A percentile compares a stretch with the other conserved stretches of the same genome.
phyloP scores from a whole-genome alignment of 2,329 filamentous ascomycete genomes.

The Sporothrix dimorphospora region DNA sequence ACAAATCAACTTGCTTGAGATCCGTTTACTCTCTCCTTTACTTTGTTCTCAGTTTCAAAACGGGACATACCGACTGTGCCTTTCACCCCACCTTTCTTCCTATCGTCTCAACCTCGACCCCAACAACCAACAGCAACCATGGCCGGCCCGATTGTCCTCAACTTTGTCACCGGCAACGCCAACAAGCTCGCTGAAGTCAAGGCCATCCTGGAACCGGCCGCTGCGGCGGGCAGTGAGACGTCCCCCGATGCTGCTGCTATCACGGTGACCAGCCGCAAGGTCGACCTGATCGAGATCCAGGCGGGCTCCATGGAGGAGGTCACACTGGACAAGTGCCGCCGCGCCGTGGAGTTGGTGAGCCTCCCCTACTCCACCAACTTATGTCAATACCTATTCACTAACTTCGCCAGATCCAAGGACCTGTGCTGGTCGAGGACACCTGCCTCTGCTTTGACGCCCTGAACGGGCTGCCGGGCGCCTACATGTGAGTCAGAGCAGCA shows the following conservation, averaged over 20 bases:
- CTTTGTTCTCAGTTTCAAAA: too few species aligned
- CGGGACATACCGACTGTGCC: too few species aligned
- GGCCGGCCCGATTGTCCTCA: conserved; percentile 57
- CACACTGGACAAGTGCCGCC: conserved; percentile 80
- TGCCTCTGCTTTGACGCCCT: conserved; percentile 91
- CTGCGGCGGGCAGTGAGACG: conserved; percentile 43
- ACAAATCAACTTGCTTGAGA: not conserved
- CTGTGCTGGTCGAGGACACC: conserved; percentile 94
- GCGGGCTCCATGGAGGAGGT: conserved; percentile 92
- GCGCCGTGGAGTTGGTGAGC: conserved; percentile 75
- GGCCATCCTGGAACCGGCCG: conserved; percentile 73
- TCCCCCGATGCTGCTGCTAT: conserved; percentile 47
- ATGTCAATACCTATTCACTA: not conserved
- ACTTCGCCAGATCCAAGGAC: conserved; percentile 68
- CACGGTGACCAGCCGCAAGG: conserved; percentile 69
- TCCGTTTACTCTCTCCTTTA: not conserved
- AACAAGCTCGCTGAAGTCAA: conserved; percentile 92
- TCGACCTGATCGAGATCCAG: conserved; percentile 89
- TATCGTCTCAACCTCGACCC: not conserved
- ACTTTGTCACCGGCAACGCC: conserved; percentile 96
- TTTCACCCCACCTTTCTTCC: too few species aligned
- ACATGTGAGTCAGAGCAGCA: conserved; percentile 68
- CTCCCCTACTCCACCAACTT: not conserved
- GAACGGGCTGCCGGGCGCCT: conserved; percentile 88
- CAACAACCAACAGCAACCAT: conserved; percentile 33